phyloP scores from a whole-genome alignment of 2,329 filamentous ascomycete species.

The Microcyclospora tardicrescens region DNA sequence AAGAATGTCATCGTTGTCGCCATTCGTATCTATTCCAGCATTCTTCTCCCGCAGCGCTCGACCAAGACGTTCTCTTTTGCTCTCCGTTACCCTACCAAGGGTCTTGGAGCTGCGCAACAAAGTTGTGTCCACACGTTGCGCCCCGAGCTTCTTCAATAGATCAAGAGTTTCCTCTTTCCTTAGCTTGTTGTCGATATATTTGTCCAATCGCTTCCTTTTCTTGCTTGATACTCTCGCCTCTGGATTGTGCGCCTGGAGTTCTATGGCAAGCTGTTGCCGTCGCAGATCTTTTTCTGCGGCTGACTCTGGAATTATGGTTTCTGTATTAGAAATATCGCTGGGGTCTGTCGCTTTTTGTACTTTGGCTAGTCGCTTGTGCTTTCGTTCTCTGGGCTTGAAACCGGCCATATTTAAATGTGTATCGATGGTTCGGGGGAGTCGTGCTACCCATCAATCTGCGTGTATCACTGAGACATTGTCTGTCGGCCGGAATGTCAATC shows the following conservation, averaged over 20 bases:
- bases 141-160: slow-evolving; percentile 69
- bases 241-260: slow-evolving; percentile 40
- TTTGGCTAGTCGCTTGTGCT: slow-evolving; percentile 52
- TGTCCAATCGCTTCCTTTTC: slow-evolving; percentile 55
- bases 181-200: slow-evolving; percentile 77
- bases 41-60: slow-evolving; percentile 50
- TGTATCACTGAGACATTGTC: no score
- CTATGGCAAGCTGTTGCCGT: slow-evolving; percentile 39
- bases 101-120: slow-evolving; percentile 65
- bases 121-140: slow-evolving; percentile 67
- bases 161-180: slow-evolving; percentile 85
- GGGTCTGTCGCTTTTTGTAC: slow-evolving; percentile 26
- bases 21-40: slow-evolving; percentile 47
- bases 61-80: slow-evolving; percentile 54
- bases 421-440: no score
- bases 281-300: slow-evolving; percentile 42
- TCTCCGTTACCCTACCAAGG: slow-evolving; percentile 59
- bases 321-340: slow-evolving; percentile 34
- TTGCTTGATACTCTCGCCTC: slow-evolving; percentile 47
- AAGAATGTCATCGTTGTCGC: slow-evolving; percentile 40
- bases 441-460: no score
- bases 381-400: slow-evolving; percentile 44
- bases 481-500: no score
- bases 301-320: slow-evolving; percentile 33
- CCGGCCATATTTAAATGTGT: slow-evolving; percentile 22